phyloP scores from a whole-genome alignment of 2,329 filamentous ascomycete genomes.

The Neonectria ditissima region DNA sequence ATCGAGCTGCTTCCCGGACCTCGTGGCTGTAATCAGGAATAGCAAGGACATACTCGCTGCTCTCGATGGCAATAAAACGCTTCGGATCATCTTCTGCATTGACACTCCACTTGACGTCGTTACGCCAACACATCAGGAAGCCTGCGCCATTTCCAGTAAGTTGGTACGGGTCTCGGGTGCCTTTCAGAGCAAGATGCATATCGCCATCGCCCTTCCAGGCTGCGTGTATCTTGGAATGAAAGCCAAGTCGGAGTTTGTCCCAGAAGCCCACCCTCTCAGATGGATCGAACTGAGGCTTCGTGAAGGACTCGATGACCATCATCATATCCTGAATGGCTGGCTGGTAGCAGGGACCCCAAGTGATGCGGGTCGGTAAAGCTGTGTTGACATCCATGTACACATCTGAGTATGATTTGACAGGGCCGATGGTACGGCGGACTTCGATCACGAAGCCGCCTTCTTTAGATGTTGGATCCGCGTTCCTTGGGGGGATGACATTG shows the following conservation, averaged over 20 bases:
- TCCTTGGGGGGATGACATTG: constrained; percentile 80
- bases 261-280: constrained; percentile 97
- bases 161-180: constrained; percentile 90
- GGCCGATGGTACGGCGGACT: constrained; percentile 89
- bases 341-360: constrained; percentile 97
- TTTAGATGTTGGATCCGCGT: constrained; percentile 66
- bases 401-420: constrained; percentile 96
- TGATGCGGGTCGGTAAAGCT: constrained; percentile 89
- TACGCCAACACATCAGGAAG: constrained; percentile 98
- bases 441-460: constrained; percentile 82
- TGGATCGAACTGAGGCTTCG: constrained; percentile 92
- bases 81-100: constrained; percentile 88
- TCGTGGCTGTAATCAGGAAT: constrained; percentile 94
- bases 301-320: constrained; percentile 98
- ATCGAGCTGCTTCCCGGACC: constrained; percentile 73
- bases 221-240: constrained; percentile 90
- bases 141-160: constrained; percentile 93
- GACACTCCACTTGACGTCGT: constrained; percentile 89
- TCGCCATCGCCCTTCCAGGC: constrained; percentile 97
- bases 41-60: constrained; percentile 93
- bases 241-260: constrained; percentile 96
- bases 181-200: constrained; percentile 92
- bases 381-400: constrained; percentile 95
- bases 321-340: constrained; percentile 99
- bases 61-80: constrained; percentile 95